Percentiles rank a stretch among this genome's conserved stretches.
Conservation (phyloP, 2,329 filamentous ascomycete genomes). For the Colletotrichum sp. region DNA sequence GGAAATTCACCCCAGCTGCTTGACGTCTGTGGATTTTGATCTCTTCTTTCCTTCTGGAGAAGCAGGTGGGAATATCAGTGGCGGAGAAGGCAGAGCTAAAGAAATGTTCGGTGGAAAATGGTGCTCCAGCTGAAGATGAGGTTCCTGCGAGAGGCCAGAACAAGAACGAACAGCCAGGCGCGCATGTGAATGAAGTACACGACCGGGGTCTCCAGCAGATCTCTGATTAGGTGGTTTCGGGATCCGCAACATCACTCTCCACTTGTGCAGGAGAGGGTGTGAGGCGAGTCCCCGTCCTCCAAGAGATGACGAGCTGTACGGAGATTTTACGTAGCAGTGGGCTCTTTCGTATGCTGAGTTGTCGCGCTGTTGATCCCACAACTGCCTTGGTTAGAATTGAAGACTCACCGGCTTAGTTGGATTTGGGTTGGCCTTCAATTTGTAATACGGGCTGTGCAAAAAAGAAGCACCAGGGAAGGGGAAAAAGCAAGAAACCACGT, state of each 20-base stretch:
- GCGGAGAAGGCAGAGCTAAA: neutral
- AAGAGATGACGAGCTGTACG: neutral
- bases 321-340: neutral
- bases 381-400: neutral
- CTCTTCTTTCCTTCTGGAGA: neutral
- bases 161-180: neutral
- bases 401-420: slow-evolving; percentile 1
- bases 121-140: neutral
- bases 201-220: neutral
- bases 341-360: neutral
- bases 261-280: neutral
- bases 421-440: neutral
- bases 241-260: slow-evolving; percentile 1
- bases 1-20: neutral
- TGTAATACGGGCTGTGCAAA: neutral
- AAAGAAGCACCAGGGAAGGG: neutral
- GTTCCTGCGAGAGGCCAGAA: neutral
- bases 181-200: neutral
- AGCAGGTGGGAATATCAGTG: neutral
- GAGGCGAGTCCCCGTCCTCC: neutral
- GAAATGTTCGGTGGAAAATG: neutral
- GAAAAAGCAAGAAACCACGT: neutral
- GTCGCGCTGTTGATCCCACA: neutral
- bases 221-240: slow-evolving; percentile 2
- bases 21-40: neutral